Evolutionary conservation across 108 stramenopile species (phyloP).

Genomic region (Discostella stelligeroides): DNA sequence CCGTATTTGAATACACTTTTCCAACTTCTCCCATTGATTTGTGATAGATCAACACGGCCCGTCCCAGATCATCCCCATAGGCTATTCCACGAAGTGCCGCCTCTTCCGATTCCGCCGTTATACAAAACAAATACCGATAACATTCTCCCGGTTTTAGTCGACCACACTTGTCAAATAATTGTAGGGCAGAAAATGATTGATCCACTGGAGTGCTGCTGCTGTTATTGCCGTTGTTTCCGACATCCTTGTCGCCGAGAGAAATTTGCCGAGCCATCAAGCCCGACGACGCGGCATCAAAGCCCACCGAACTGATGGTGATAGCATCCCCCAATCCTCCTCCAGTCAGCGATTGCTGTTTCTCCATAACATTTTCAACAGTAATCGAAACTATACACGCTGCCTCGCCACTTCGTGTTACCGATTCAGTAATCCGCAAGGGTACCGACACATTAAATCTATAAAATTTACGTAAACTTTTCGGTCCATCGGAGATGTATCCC

Average conservation of each 20-base stretch:
- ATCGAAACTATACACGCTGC: slow-evolving; percentile 64
- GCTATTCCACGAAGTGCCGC: slow-evolving; percentile 65
- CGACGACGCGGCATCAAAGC: slow-evolving; percentile 55
- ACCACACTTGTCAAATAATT: slow-evolving; percentile 64
- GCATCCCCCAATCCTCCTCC: slow-evolving; percentile 20
- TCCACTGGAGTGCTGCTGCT: no score
- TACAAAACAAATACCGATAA: slow-evolving; percentile 68
- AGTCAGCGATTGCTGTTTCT: slow-evolving; percentile 9
- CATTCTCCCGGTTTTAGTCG: slow-evolving; percentile 66
- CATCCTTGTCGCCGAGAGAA: slow-evolving; percentile 4
- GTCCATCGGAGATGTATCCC: slow-evolving; percentile 61
- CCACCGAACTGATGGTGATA: slow-evolving; percentile 57
- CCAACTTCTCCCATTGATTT: slow-evolving; percentile 86
- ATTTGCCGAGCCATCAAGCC: slow-evolving; percentile 63
- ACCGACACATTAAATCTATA: slow-evolving; percentile 82
- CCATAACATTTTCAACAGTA: slow-evolving; percentile 61
- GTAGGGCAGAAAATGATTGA: slow-evolving; percentile 16
- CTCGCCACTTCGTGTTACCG: slow-evolving; percentile 59
- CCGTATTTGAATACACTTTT: slow-evolving; percentile 53
- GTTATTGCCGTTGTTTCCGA: slow-evolving; percentile 10
- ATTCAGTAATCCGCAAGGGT: slow-evolving; percentile 60
- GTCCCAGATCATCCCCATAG: slow-evolving; percentile 76
- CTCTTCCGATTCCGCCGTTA: slow-evolving; percentile 50
- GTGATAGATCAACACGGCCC: slow-evolving; percentile 67
- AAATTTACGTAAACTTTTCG: slow-evolving; percentile 80